A percentile compares a stretch with the other conserved stretches of the same genome.
Conservation (phyloP, 306 rosid species). For the Nissolia schottii region DNA sequence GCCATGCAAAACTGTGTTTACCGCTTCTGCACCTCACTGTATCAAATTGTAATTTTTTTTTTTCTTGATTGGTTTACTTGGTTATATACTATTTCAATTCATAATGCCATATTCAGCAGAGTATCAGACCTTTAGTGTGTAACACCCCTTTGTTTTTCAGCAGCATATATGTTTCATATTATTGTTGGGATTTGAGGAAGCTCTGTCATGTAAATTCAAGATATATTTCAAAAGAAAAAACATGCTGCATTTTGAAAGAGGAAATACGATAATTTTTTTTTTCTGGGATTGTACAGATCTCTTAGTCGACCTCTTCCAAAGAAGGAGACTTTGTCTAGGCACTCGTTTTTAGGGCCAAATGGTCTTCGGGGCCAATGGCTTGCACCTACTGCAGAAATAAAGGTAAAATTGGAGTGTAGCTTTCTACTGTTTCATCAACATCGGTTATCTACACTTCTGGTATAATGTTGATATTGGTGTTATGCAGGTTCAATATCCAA, state of each 20-base stretch:
- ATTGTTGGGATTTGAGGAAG: constrained; percentile 9
- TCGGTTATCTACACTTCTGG: not conserved
- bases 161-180: not conserved
- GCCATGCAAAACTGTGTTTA: not conserved
- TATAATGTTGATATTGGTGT: constrained; percentile 6
- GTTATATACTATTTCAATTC: constrained; percentile 7
- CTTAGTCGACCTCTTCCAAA: constrained; percentile 61
- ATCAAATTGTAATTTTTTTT: constrained; percentile 12
- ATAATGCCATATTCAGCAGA: not conserved
- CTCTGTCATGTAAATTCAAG: constrained; percentile 10
- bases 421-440: constrained; percentile 1
- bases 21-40: not conserved
- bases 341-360: constrained; percentile 89
- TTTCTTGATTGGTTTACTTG: constrained; percentile 10
- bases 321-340: constrained; percentile 93
- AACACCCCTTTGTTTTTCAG: constrained; percentile 10
- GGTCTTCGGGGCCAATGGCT: constrained; percentile 94
- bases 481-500: constrained; percentile 86
- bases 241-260: not conserved
- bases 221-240: not conserved
- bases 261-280: constrained; percentile 18
- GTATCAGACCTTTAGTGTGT: constrained; percentile 10
- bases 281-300: constrained; percentile 62
- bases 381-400: constrained; percentile 64
- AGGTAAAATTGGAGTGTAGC: constrained; percentile 45